Conservation (phyloP, 2,329 filamentous ascomycete species). For the Gnomoniopsis smithogilvyi region DNA sequence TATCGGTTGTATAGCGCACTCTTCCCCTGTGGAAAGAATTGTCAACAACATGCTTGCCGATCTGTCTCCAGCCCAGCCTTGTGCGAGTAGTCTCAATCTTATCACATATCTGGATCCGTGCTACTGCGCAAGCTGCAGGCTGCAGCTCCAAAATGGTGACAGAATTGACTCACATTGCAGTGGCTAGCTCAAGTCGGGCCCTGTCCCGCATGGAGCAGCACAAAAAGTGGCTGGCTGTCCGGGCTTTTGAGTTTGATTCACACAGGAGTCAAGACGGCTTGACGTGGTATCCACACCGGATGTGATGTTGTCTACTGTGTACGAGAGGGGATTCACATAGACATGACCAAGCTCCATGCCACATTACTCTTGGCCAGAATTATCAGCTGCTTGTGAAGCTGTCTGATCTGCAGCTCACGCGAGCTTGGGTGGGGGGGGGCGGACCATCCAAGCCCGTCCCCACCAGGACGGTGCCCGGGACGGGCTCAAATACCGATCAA, state of each 20-base stretch:
- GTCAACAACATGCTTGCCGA: no score
- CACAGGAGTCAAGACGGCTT: no score
- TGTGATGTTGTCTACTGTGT: no score
- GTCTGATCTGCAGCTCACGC: conserved; percentile 5
- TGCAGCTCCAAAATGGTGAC: neutral
- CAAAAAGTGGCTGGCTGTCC: no score
- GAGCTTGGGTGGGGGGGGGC: neutral
- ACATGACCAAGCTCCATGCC: neutral
- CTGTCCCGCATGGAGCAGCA: no score
- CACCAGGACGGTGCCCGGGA: conserved; percentile 9
- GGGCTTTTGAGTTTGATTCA: no score
- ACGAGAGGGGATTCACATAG: neutral
- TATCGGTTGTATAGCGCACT: no score
- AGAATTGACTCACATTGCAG: conserved; percentile 1
- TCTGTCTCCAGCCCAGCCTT: no score
- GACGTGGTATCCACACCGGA: no score
- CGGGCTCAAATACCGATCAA: conserved; percentile 6
- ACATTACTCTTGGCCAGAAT: neutral
- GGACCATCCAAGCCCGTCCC: neutral
- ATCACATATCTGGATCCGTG: neutral
- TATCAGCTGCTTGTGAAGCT: neutral
- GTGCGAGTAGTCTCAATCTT: neutral
- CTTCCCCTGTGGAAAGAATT: no score
- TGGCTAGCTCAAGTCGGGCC: neutral
- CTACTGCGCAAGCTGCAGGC: neutral